Evolutionary conservation across 306 rosid species (phyloP), one percentile per base, ranked within the genome.

Genomic region (Sophora flavescens): DNA sequence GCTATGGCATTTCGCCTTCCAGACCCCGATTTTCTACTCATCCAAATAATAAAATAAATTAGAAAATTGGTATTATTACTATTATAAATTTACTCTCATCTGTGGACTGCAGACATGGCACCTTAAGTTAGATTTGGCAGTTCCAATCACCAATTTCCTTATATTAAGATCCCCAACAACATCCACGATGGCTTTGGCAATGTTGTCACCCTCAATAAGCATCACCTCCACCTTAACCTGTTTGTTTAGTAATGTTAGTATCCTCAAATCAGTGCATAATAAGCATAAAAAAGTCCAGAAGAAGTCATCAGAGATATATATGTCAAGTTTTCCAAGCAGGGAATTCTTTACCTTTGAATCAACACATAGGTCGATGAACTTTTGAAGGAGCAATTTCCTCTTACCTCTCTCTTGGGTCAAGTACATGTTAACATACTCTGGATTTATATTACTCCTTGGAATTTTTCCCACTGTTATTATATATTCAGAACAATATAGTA

Each of bases 201-300:
- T 69, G 6, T 70, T 58, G 77, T 85, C 79, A 8, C 61, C 60
- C 71, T 85, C 86, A n/a, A 66, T 42, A 6, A 81, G 79, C 45
- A 50, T 15, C 6, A 56, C 44, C 72, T 81, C 88, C 63, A 78
- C 86, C 76, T 81, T 81, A 50, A 78, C 86, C 88, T 81, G 75
- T 39, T 35, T 30, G 16, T 3, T 4, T 1, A 11, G 14, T 30
- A 65, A 60, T 58, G 32, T 18, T 15, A 22, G 14, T 9, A 65
- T n/a, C 8, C 44, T 38, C 47, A 41, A 33, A 35, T 53, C 13
- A n/a, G n/a, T n/a, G 3, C 13, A 47, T 22, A n/a, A 16, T 6
- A 5, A 13, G 58, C 22, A 3, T 14, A 28, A 13, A n/a, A n/a
- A n/a, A 51, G 26, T 70, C 51, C 36, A 2, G 5, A 64, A 39